Conservation (phyloP, 2,329 filamentous ascomycete species). For the Fusarium caatingaense region DNA sequence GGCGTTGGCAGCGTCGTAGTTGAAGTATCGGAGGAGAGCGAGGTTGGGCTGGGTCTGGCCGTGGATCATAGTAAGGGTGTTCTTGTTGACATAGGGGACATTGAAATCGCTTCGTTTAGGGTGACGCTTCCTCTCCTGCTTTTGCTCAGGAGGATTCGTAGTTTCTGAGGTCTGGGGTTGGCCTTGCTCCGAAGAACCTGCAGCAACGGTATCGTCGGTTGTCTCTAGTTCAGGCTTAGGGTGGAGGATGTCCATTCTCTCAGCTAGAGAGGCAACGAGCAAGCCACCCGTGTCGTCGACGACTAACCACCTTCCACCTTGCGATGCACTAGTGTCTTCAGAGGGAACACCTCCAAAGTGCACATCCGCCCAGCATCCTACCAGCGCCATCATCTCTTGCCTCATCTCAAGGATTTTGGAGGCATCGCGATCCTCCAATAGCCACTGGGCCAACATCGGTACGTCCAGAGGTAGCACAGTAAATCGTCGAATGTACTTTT, state of each 20-base stretch:
- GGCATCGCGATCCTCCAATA: constrained; percentile 83
- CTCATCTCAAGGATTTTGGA: constrained; percentile 85
- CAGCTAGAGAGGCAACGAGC: constrained; percentile 84
- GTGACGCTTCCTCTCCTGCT: constrained; percentile 44
- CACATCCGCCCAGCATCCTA: constrained; percentile 91
- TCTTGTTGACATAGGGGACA: constrained; percentile 74
- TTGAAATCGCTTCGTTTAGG: constrained; percentile 63
- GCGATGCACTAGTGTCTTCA: constrained; percentile 43
- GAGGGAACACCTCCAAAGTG: constrained; percentile 65
- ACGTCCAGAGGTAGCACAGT: constrained; percentile 87
- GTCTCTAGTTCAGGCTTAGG: constrained; percentile 48
- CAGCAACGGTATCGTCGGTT: constrained; percentile 6
- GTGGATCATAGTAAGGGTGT: constrained; percentile 85
- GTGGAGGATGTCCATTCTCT: constrained; percentile 86
- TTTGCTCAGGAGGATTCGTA: constrained; percentile 15
- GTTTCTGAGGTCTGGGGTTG: constrained; percentile 20
- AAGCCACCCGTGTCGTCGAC: constrained; percentile 90
- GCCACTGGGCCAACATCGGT: constrained; percentile 77
- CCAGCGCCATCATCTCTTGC: constrained; percentile 82
- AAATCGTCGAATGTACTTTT: constrained; percentile 92
- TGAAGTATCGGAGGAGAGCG: constrained; percentile 87
- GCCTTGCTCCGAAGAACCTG: constrained; percentile 14
- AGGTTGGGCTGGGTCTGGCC: constrained; percentile 88
- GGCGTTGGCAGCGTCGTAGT: constrained; percentile 78
- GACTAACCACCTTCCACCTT: constrained; percentile 75